These are phyloP conservation scores for Fragilariopsis cylindrus DNA, from an alignment of 108 stramenopile genomes.

Conservation along the genomic window DNA sequence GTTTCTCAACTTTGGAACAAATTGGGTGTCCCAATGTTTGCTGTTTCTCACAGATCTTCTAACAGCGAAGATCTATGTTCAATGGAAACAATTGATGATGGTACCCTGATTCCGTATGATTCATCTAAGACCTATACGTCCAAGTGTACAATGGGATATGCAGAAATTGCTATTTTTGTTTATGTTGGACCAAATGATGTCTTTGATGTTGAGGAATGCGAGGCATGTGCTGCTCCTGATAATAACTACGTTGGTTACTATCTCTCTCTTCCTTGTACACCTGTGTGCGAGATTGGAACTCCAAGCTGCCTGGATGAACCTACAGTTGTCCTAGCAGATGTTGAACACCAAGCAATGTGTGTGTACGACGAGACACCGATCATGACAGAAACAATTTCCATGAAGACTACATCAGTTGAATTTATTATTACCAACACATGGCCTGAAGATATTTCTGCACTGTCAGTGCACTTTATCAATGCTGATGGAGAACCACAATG, in stretches of 20 bases:
- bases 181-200: neutral
- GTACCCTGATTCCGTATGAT: neutral
- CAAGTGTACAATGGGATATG: neutral
- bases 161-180: neutral
- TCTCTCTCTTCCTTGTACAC: neutral
- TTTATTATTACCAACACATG: neutral
- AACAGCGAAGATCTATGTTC: neutral
- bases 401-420: neutral
- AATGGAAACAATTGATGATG: neutral
- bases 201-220: neutral
- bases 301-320: neutral
- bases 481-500: neutral
- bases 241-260: neutral
- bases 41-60: neutral
- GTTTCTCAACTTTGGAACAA: neutral
- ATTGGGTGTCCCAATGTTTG: neutral
- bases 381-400: neutral
- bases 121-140: neutral
- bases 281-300: neutral
- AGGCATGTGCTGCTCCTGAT: neutral
- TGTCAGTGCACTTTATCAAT: neutral
- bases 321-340: neutral
- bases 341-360: neutral
- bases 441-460: slow-evolving; percentile 3
- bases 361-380: neutral